phyloP scores from a whole-genome alignment of 179 eudicot species.

The Nepenthes alata region DNA sequence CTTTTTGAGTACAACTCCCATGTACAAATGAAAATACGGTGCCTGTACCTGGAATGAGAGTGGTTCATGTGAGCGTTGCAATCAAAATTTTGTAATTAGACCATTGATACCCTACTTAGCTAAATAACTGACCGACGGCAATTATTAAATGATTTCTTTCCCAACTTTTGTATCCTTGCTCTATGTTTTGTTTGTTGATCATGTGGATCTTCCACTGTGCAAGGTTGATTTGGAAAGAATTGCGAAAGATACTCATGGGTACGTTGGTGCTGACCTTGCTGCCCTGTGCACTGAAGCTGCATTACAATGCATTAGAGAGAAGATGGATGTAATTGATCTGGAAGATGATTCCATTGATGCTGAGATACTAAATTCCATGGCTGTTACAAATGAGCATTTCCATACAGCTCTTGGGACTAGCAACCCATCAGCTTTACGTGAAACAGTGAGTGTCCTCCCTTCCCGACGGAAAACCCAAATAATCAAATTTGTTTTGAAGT shows the following conservation, averaged over 20 bases:
- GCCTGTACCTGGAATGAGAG: no score
- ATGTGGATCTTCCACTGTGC: constrained; percentile 5
- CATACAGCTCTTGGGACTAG: constrained; percentile 81
- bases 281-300: constrained; percentile 86
- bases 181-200: background rate
- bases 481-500: no score
- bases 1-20: no score
- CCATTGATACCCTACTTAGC: no score
- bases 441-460: constrained; percentile 38
- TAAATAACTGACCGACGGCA: no score
- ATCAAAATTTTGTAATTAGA: no score
- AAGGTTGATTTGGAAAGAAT: constrained; percentile 79
- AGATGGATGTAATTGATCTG: constrained; percentile 85
- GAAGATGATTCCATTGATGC: constrained; percentile 88
- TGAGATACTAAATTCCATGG: constrained; percentile 80
- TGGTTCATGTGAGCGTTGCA: no score
- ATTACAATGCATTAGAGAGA: constrained; percentile 81
- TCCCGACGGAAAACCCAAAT: background rate
- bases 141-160: background rate
- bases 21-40: no score
- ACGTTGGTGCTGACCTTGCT: constrained; percentile 79
- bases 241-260: constrained; percentile 75
- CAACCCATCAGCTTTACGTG: constrained; percentile 88
- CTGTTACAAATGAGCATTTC: constrained; percentile 76
- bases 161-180: background rate